Base-by-base conservation (phyloP, 331 rosid genomes). In the Ulmus americana region DNA sequence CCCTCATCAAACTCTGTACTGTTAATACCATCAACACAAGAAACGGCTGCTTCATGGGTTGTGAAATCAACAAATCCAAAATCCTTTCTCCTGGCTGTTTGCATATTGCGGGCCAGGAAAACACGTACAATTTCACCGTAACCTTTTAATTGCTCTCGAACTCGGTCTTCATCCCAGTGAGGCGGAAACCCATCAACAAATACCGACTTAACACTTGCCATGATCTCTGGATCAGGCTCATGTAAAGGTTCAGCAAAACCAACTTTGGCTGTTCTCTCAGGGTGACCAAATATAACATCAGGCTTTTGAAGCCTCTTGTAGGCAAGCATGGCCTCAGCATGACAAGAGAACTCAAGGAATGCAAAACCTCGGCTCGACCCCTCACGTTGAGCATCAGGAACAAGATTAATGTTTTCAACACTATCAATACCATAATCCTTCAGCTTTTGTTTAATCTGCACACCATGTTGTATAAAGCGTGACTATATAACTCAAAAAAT, bases 21-120 rank as follows among this genome's bases (percentile, higher is more conserved):
- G 79, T 87, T 87, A 63, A 87, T 65, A 69, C 81, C 86, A 38
- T 82, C 81, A 70, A 81, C 80, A 35, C 91, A 86, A 55, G 90
- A 81, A 48, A 83, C 77, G 44, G 92, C 92, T 52, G 88, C 90
- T 66, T 86, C 91, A 58, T 90, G 95, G 28, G 82, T 76, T 60
- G 88, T 79, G 80, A 90, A 86, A 77, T 86, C 92, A 73, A 90
- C 79, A 80, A 90, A 90, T 71, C 97, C 97, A 78, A 77, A 86
- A 83, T 90, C 97, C 81, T 81, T 86, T 75, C 97, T 82, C 84
- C 85, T 86, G 14, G 92, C 88, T 42, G 85, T 76, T 39, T 88
- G 70, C 81, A 83, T 86, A 74, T 86, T 90, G 57, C 84, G 77
- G 6, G 95, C 86, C 59, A 90, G 81, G 47, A 81, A 84, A 61